phyloP scores from a whole-genome alignment of 2,329 filamentous ascomycete genomes.

The Paracorniculantispora psalliotae region DNA sequence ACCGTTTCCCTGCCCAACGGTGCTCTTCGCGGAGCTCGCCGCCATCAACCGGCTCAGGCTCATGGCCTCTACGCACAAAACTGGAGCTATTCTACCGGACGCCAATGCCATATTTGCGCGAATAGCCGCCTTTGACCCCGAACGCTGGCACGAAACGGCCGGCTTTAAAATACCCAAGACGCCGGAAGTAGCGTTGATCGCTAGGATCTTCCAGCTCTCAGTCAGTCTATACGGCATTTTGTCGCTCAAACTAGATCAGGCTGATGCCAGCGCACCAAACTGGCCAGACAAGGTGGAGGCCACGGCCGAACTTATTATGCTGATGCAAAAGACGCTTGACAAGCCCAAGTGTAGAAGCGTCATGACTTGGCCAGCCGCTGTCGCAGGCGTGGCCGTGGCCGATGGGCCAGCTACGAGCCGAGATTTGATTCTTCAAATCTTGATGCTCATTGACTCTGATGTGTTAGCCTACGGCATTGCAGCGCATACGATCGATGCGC shows the following conservation, averaged over 20 bases:
- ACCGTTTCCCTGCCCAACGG: slow-evolving; percentile 2
- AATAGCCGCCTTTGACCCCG: neutral
- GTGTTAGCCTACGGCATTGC: slow-evolving; percentile 8
- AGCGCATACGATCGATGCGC: neutral
- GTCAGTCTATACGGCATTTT: slow-evolving; percentile 5
- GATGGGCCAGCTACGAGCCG: neutral
- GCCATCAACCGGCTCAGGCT: slow-evolving; percentile 8
- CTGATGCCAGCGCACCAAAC: neutral
- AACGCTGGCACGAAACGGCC: neutral
- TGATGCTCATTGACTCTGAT: neutral
- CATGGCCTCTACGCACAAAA: neutral
- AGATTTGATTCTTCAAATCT: neutral
- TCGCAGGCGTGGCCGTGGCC: slow-evolving; percentile 1
- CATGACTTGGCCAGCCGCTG: slow-evolving; percentile 2
- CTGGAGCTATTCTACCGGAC: neutral
- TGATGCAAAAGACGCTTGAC: neutral
- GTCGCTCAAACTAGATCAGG: neutral
- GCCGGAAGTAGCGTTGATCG: slow-evolving; percentile 5
- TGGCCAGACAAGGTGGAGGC: neutral
- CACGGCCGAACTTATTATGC: neutral
- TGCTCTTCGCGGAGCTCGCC: slow-evolving; percentile 1
- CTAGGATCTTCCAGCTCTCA: slow-evolving; percentile 6
- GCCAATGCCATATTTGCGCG: neutral
- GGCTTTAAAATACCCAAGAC: neutral
- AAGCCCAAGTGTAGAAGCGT: neutral